phyloP scores from a whole-genome alignment of 305 asterid genomes.

The Plantago rigida region DNA sequence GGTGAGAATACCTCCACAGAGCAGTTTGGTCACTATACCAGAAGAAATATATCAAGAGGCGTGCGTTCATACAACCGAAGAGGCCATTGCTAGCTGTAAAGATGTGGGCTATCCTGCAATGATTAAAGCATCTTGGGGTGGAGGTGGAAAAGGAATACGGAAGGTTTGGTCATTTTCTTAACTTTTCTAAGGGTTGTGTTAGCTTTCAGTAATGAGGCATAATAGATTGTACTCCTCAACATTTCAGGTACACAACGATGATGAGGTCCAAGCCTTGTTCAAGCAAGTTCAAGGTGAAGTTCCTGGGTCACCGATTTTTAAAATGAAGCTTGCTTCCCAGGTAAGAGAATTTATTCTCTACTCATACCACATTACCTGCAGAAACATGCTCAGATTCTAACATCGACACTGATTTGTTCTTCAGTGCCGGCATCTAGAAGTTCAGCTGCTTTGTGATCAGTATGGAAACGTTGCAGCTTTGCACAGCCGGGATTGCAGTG shows the following conservation, averaged over 20 bases:
- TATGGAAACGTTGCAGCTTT: slow-evolving; percentile 91
- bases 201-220: slow-evolving; percentile 7
- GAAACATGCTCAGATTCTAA: slow-evolving; percentile 24
- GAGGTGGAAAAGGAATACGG: slow-evolving; percentile 99
- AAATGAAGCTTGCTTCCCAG: slow-evolving; percentile 99
- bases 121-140: slow-evolving; percentile 99
- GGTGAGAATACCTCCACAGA: slow-evolving; percentile 74
- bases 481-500: slow-evolving; percentile 99
- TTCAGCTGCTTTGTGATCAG: slow-evolving; percentile 92
- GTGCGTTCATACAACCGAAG: slow-evolving; percentile 89
- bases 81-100: slow-evolving; percentile 92
- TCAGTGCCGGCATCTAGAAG: slow-evolving; percentile 98
- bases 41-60: slow-evolving; percentile 73
- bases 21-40: slow-evolving; percentile 69
- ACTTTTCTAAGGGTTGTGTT: not conserved
- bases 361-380: slow-evolving; percentile 6
- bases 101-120: slow-evolving; percentile 97
- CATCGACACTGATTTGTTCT: slow-evolving; percentile 24
- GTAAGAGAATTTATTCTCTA: slow-evolving; percentile 36
- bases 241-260: slow-evolving; percentile 81
- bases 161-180: slow-evolving; percentile 51
- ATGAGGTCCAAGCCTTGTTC: slow-evolving; percentile 88
- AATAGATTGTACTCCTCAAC: slow-evolving; percentile 21
- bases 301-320: slow-evolving; percentile 96
- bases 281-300: slow-evolving; percentile 99